phyloP scores from a whole-genome alignment of 345 rosid genomes.

The Lumnitzera littorea region DNA sequence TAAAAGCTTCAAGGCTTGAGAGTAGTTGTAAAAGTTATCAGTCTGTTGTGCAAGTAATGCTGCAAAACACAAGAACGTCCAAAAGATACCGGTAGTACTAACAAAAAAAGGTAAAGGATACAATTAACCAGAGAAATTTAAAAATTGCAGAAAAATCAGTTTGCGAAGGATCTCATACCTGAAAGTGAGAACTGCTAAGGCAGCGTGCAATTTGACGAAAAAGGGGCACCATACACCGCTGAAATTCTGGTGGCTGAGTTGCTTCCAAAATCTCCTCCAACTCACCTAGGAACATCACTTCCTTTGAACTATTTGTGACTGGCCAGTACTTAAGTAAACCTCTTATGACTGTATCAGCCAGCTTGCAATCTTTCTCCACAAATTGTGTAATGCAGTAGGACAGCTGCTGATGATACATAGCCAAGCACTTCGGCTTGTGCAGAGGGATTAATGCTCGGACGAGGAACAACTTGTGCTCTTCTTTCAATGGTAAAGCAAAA shows the following conservation, averaged over 20 bases:
- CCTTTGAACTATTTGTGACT: slow-evolving; percentile 14
- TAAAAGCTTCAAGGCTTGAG: too few species aligned
- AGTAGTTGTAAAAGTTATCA: too few species aligned
- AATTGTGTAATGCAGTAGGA: slow-evolving; percentile 19
- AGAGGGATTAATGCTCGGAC: slow-evolving; percentile 16
- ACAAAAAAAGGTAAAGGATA: not conserved
- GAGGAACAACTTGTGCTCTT: slow-evolving; percentile 18
- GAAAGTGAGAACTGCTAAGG: slow-evolving; percentile 20
- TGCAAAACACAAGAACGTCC: too few species aligned
- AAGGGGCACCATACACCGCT: slow-evolving; percentile 20
- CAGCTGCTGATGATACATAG: slow-evolving; percentile 19
- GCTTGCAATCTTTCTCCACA: slow-evolving; percentile 19
- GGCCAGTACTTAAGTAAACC: slow-evolving; percentile 22
- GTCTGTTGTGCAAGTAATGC: too few species aligned
- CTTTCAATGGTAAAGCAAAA: slow-evolving; percentile 18
- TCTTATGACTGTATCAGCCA: slow-evolving; percentile 17
- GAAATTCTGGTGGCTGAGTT: slow-evolving; percentile 20
- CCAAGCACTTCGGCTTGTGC: slow-evolving; percentile 20
- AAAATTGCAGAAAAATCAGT: not conserved
- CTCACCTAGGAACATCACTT: slow-evolving; percentile 20
- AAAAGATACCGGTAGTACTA: too few species aligned
- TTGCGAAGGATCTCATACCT: slow-evolving; percentile 3
- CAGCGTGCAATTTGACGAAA: slow-evolving; percentile 15
- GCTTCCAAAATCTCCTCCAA: slow-evolving; percentile 20
- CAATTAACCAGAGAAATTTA: not conserved